These are phyloP conservation scores for Quercus variabilis DNA, from an alignment of 306 rosid species.

Conservation along the genomic window DNA sequence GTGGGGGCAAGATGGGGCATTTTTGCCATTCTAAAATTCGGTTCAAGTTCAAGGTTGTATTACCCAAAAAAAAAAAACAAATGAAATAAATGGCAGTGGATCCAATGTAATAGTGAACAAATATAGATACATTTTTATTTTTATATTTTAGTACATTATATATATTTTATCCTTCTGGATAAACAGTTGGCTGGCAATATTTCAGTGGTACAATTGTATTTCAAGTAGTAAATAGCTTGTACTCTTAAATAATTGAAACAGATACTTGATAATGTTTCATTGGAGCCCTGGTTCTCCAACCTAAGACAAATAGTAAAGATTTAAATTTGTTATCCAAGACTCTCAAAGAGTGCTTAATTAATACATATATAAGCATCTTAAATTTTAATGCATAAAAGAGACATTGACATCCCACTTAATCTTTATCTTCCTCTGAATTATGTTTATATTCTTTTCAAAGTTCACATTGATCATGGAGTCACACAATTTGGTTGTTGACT, in stretches of 20 bases:
- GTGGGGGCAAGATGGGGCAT: too few species aligned
- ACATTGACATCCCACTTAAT: neutral
- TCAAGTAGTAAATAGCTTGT: neutral
- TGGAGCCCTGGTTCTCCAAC: neutral
- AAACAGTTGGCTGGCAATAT: too few species aligned
- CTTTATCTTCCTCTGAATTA: neutral
- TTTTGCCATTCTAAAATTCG: too few species aligned
- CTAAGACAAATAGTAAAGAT: neutral
- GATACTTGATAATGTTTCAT: too few species aligned
- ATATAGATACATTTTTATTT: too few species aligned
- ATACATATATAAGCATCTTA: neutral
- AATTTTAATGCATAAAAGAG: conserved; percentile 7
- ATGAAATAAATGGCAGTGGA: too few species aligned
- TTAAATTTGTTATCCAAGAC: neutral
- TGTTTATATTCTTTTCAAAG: neutral
- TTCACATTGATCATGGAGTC: neutral
- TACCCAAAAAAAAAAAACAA: too few species aligned
- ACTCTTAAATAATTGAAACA: neutral
- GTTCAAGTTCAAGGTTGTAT: too few species aligned
- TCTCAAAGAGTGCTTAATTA: neutral
- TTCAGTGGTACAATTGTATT: neutral
- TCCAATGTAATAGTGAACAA: too few species aligned
- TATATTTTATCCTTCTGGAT: too few species aligned
- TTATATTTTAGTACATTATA: too few species aligned
- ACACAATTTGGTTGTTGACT: too few species aligned